Conservation (phyloP, 331 rosid genomes). For the Malus hybrid region DNA sequence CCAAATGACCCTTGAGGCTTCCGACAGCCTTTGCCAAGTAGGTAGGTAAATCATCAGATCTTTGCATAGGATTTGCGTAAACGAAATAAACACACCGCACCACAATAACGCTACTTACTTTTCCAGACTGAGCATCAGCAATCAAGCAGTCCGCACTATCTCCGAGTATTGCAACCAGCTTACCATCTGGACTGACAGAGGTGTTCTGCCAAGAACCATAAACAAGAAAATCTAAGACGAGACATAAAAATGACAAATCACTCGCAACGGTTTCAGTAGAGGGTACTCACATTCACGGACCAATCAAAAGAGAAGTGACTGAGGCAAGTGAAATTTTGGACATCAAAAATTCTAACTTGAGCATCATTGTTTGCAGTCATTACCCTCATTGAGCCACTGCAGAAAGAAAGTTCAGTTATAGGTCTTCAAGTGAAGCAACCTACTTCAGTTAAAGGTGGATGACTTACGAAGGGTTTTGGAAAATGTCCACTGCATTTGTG, state of each 20-base stretch:
- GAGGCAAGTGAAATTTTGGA: constrained; percentile 54
- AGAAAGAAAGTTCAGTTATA: constrained; percentile 13
- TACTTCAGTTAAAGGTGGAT: background rate
- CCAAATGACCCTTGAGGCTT: constrained; percentile 78
- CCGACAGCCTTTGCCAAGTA: constrained; percentile 35
- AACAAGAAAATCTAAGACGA: background rate
- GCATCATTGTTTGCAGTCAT: constrained; percentile 88
- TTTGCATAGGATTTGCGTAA: background rate
- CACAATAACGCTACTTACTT: background rate
- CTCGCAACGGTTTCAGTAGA: background rate
- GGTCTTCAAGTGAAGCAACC: background rate
- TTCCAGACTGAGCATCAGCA: constrained; percentile 26
- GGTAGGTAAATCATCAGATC: background rate
- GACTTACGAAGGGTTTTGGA: constrained; percentile 45
- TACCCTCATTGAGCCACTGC: constrained; percentile 70
- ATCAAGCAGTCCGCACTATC: constrained; percentile 23
- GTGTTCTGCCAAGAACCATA: constrained; percentile 35
- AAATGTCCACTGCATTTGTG: constrained; percentile 85
- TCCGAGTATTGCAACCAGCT: constrained; percentile 27
- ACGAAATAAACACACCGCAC: background rate
- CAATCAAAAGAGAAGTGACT: constrained; percentile 61
- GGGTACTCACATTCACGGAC: constrained; percentile 85
- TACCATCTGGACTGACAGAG: constrained; percentile 32
- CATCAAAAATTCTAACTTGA: constrained; percentile 60
- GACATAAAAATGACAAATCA: background rate